Evolutionary conservation across 2,329 filamentous ascomycete species (phyloP).

Genomic region (Aspergillus sp.): DNA sequence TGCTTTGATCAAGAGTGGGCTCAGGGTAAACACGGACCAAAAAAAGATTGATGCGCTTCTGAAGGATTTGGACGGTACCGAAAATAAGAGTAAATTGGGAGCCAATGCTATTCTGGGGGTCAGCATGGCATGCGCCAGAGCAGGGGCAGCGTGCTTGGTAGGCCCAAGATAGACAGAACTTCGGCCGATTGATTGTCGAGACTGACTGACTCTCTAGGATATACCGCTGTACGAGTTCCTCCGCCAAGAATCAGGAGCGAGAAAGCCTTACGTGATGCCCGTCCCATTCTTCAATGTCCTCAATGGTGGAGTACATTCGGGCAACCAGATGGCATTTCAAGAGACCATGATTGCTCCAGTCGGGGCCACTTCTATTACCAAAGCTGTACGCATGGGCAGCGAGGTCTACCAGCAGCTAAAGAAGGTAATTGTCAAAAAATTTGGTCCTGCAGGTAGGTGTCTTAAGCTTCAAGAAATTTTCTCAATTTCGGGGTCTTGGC

Average conservation of each 20-base stretch:
- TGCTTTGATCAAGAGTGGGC: slow-evolving; percentile 45
- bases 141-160: slow-evolving; percentile 38
- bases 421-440: slow-evolving; percentile 24
- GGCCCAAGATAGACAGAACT: neutral
- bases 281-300: slow-evolving; percentile 54
- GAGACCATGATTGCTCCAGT: slow-evolving; percentile 11
- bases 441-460: slow-evolving; percentile 17
- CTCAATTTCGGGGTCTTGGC: neutral
- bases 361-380: slow-evolving; percentile 3
- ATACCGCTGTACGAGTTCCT: neutral
- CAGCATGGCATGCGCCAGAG: slow-evolving; percentile 52
- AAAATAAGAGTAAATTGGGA: slow-evolving; percentile 52
- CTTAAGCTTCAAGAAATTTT: slow-evolving; percentile 5
- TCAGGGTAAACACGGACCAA: slow-evolving; percentile 31
- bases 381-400: slow-evolving; percentile 21
- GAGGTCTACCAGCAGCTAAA: slow-evolving; percentile 27
- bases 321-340: slow-evolving; percentile 46
- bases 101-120: slow-evolving; percentile 55
- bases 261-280: slow-evolving; percentile 42
- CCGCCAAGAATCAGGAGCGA: slow-evolving; percentile 15
- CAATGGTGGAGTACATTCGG: slow-evolving; percentile 42
- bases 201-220: neutral
- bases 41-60: slow-evolving; percentile 47
- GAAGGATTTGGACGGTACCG: slow-evolving; percentile 43
- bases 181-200: neutral